Evolutionary conservation across 148 eudicot species (phyloP).

Genomic region (Chenopodium berlandieri): DNA sequence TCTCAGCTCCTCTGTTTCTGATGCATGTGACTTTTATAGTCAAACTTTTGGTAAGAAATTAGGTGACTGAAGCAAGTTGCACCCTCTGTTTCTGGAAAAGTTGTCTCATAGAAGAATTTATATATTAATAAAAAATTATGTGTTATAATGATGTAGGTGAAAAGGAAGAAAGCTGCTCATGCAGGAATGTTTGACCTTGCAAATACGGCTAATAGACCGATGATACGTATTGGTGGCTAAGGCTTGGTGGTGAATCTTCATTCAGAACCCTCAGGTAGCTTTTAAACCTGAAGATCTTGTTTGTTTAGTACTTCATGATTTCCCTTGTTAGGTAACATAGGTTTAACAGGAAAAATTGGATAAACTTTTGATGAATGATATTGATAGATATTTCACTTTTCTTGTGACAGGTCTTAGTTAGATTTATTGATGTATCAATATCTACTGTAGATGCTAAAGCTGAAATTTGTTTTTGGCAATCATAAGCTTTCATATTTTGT

Average conservation of each 20-base stretch:
- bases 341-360: not conserved
- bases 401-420: not conserved
- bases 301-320: not conserved
- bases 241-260: slow-evolving; percentile 12
- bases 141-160: slow-evolving; percentile 46
- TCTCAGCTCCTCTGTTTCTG: not conserved
- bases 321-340: not conserved
- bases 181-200: slow-evolving; percentile 98
- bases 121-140: not conserved
- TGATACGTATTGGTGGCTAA: slow-evolving; percentile 97
- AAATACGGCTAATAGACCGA: slow-evolving; percentile 87
- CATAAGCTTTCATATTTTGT: not conserved
- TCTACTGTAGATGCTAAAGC: not conserved
- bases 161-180: slow-evolving; percentile 92
- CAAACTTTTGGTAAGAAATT: not conserved
- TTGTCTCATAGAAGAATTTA: not conserved
- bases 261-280: slow-evolving; percentile 15
- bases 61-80: not conserved
- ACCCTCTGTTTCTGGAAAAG: not conserved
- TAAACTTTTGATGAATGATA: not conserved
- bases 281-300: not conserved
- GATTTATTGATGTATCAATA: not conserved
- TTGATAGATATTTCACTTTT: not conserved
- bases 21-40: not conserved
- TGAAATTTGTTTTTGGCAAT: not conserved